phyloP scores from a whole-genome alignment of 2,329 filamentous ascomycete species.

The Ascocoryne sarcoides region DNA sequence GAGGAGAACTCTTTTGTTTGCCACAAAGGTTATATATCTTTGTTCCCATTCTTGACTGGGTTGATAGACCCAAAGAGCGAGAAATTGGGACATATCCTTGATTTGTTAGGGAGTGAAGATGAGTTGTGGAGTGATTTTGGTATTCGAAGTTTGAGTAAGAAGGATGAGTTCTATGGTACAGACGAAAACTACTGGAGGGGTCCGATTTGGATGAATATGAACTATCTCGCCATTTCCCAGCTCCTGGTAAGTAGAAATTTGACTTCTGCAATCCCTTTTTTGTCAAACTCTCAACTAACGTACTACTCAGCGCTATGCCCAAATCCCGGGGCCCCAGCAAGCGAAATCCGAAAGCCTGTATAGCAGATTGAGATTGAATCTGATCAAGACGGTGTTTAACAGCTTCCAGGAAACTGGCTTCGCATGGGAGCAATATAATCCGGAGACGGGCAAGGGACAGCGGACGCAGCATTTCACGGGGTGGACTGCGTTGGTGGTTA shows the following conservation, averaged over 20 bases:
- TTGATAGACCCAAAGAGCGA: slow-evolving; percentile 66
- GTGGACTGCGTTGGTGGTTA: slow-evolving; percentile 97
- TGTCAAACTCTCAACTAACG: slow-evolving; percentile 9
- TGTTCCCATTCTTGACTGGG: slow-evolving; percentile 87
- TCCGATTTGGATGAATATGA: slow-evolving; percentile 93
- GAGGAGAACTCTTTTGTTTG: slow-evolving; percentile 86
- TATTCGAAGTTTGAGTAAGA: slow-evolving; percentile 81
- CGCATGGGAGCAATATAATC: slow-evolving; percentile 97
- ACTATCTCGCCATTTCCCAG: slow-evolving; percentile 76
- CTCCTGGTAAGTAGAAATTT: slow-evolving; percentile 71
- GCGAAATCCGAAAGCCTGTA: slow-evolving; percentile 66
- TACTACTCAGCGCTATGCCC: slow-evolving; percentile 53
- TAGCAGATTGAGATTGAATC: slow-evolving; percentile 65
- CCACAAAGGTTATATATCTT: slow-evolving; percentile 91
- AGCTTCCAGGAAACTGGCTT: slow-evolving; percentile 89
- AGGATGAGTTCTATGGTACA: slow-evolving; percentile 75
- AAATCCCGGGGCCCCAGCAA: slow-evolving; percentile 55
- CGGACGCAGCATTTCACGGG: slow-evolving; percentile 96
- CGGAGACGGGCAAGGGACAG: slow-evolving; percentile 86
- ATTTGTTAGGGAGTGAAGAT: slow-evolving; percentile 69
- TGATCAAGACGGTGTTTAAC: slow-evolving; percentile 81
- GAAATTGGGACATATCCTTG: slow-evolving; percentile 64
- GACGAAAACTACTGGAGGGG: slow-evolving; percentile 96
- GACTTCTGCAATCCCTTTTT: no score
- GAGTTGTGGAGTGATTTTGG: slow-evolving; percentile 87